Evolutionary conservation across 2,329 filamentous ascomycete species (phyloP).

Genomic region (Chrysoporthe puriensis): DNA sequence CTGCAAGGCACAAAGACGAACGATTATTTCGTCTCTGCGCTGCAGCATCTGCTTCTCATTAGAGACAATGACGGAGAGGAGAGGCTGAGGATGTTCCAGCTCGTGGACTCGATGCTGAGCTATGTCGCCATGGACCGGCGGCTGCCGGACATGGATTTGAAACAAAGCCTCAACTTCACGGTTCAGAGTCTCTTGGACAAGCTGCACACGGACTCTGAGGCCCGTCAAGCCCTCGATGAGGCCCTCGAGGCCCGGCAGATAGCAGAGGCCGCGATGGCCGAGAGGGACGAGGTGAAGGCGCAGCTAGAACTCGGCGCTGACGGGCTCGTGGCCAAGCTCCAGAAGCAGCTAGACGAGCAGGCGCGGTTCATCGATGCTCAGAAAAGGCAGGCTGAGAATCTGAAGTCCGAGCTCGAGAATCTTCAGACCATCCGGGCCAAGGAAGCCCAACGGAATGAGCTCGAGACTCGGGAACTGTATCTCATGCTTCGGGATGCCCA

Average conservation of each 20-base stretch:
- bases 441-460: constrained; percentile 90
- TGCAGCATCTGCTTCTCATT: constrained; percentile 94
- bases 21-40: constrained; percentile 93
- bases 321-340: constrained; percentile 87
- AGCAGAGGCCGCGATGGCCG: constrained; percentile 92
- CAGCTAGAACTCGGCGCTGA: constrained; percentile 91
- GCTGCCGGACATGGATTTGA: constrained; percentile 94
- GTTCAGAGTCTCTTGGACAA: constrained; percentile 95
- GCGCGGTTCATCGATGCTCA: constrained; percentile 88
- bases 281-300: constrained; percentile 91
- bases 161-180: constrained; percentile 96
- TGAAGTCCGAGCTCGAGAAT: constrained; percentile 88
- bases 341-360: constrained; percentile 94
- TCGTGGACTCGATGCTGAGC: constrained; percentile 98
- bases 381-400: constrained; percentile 78
- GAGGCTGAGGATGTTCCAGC: constrained; percentile 90
- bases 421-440: constrained; percentile 84
- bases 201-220: constrained; percentile 94
- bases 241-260: constrained; percentile 88
- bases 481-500: constrained; percentile 98
- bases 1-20: constrained; percentile 83
- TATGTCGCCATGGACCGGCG: constrained; percentile 98
- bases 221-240: constrained; percentile 88
- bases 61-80: constrained; percentile 92
- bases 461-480: constrained; percentile 95